Evolutionary conservation across 2,329 filamentous ascomycete genomes (phyloP), one percentile per base, ranked within the genome.

Genomic region (Acephala macrosclerotiorum): DNA sequence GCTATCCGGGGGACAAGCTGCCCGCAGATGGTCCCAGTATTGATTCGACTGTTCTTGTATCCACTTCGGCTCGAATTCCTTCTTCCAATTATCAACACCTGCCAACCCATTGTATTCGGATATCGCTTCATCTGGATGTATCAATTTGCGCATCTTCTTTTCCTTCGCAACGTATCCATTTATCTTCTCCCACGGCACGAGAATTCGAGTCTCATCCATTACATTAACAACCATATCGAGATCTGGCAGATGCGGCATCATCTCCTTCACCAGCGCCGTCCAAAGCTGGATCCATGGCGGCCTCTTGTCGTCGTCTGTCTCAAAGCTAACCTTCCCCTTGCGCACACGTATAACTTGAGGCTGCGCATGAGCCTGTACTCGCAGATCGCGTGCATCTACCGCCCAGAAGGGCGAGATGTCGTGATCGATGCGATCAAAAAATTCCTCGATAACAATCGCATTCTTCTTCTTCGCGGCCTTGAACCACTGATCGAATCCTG

Each of bases 391-490:
- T 3, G 45, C 11, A 20, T 49, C 45, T 9, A 49, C 3, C 7
- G 45, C 45, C 45, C 45, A 49, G 20, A 49, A 49, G 8, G 45
- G 45, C 4, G 11, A 16, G 18, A 49, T 22, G 18, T 49, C 45
- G 18, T 49, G 45, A 49, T 49, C 7, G 18, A 49, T 22, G n/a
- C 45, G 18, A 49, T 49, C 45, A 22, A 49, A 49, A 25, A 49
- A 49, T 5, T 49, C 45, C 45, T 49, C 45, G n/a, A 49, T 18
- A 20, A 49, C 45, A 49, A 49, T 49, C 18, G 45, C 45, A 49
- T 49, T 22, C 45, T 49, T 49, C 45, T 49, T 22, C 20, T 49
- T 11, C 4, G 45, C 45, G 20, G 45, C 45, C 18, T 20, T 22
- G 20, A 49, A 49, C 45, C 45, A 49, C 11, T 16, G 7, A 49